Evolutionary conservation across 73 alveolate genomes (phyloP).

Genomic region (Tetrahymena malaccensis): DNA sequence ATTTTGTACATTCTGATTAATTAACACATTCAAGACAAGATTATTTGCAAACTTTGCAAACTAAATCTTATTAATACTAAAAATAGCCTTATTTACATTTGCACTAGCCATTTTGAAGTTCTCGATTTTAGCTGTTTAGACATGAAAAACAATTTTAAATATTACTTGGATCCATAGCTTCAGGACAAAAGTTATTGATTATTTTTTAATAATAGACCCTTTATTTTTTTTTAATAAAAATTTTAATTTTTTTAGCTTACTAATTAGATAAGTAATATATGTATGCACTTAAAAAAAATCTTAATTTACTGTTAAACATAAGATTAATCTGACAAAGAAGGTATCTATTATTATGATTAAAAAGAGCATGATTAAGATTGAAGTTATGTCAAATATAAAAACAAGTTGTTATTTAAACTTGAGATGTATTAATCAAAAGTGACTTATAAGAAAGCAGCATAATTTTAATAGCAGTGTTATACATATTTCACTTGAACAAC

Average conservation of each 20-base stretch:
- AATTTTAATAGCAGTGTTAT: background rate
- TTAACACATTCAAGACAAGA: background rate
- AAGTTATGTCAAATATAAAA: no score
- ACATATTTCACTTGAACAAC: no score
- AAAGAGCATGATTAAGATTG: background rate
- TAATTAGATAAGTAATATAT: no score
- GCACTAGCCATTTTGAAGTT: background rate
- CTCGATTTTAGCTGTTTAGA: background rate
- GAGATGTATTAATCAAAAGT: background rate
- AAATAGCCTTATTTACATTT: background rate
- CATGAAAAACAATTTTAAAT: background rate
- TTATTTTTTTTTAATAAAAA: no score
- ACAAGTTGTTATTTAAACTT: no score
- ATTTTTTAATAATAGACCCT: background rate
- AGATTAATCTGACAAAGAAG: background rate
- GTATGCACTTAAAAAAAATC: no score
- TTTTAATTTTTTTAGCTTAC: background rate
- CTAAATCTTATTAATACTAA: no score
- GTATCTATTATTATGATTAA: background rate
- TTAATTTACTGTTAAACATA: background rate
- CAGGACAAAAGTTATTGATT: background rate
- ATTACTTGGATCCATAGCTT: background rate
- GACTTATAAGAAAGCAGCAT: no score
- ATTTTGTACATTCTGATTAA: background rate
- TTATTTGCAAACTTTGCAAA: background rate